A percentile compares a stretch with the other conserved stretches of the same genome.
Conservation (phyloP, 2,329 filamentous ascomycete genomes). For the Calonectria crousiana region DNA sequence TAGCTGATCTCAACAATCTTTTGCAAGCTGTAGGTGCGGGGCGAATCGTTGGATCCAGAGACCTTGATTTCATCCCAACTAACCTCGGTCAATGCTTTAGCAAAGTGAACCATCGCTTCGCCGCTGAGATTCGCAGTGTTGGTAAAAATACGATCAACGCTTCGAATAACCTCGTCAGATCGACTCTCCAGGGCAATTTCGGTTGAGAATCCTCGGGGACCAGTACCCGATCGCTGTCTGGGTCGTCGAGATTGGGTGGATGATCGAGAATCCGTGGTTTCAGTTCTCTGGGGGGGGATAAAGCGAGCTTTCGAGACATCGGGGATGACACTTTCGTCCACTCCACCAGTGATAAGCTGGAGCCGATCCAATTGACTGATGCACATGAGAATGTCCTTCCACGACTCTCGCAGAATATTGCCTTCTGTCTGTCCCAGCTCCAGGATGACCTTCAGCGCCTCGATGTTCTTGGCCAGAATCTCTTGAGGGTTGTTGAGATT, state of each 20-base stretch:
- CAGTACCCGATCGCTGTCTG: conserved; percentile 66
- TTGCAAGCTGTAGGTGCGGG: conserved; percentile 95
- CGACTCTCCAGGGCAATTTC: conserved; percentile 93
- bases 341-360: conserved; percentile 93
- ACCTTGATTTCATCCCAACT: conserved; percentile 99
- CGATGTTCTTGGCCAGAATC: conserved; percentile 95
- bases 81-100: conserved; percentile 90
- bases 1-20: conserved; percentile 99
- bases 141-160: conserved; percentile 95
- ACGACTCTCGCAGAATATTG: conserved; percentile 88
- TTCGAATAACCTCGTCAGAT: conserved; percentile 91
- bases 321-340: conserved; percentile 91
- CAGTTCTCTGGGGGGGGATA: conserved; percentile 68
- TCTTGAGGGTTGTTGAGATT: conserved; percentile 96
- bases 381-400: conserved; percentile 95
- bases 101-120: conserved; percentile 96
- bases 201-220: conserved; percentile 74
- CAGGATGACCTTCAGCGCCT: conserved; percentile 90
- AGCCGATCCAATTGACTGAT: conserved; percentile 96
- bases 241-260: conserved; percentile 72
- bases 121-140: conserved; percentile 94
- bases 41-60: conserved; percentile 94
- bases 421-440: conserved; percentile 95
- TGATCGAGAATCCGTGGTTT: conserved; percentile 70
- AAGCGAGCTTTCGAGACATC: conserved; percentile 90